Base-by-base conservation (phyloP, 208 protist genomes). In the Crithidia acanthocephali region DNA sequence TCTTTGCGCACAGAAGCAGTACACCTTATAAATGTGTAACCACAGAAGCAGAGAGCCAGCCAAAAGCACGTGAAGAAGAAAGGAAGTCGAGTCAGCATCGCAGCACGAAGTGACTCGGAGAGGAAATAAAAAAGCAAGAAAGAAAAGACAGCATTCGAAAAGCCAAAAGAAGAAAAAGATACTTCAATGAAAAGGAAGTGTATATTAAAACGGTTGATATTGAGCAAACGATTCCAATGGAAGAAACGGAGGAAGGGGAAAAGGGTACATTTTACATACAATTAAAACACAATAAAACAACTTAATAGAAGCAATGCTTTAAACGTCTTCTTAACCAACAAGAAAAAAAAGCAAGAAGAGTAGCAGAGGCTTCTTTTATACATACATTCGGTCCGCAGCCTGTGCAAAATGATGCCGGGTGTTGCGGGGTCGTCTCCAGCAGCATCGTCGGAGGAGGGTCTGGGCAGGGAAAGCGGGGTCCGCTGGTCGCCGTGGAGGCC, bases 331-430 rank as follows among this genome's bases (percentile, higher is more conserved):
- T n/a, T n/a, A n/a, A n/a, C n/a, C n/a, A n/a, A n/a, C n/a, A n/a
- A n/a, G n/a, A n/a, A n/a, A n/a, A n/a, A n/a, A n/a, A n/a, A n/a
- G n/a, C n/a, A n/a, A n/a, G n/a, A n/a, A n/a, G n/a, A n/a, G n/a
- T n/a, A 32, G 50, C 22, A 32, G 16, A 32, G 25, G 23, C 50
- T 7, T 23, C 45, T 28, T 2, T 28, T 28, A 61, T 6, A 28
- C 13, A 28, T 53, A 53, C 42, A 33, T 30, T 13, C 47, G 44
- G 11, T 56, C 61, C 61, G 32, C 1, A 37, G 61, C n/a, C 61
- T 45, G 30, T 53, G 61, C 44, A 66, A 30, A 15, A 66, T 22
- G 47, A 66, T 53, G 30, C 32, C 30, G 2, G 27, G 61, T 25
- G 61, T 33, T 18, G 6, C 27, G 7, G 27, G 2, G 6, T 20